Conservation (phyloP, 805 yeast species). For the Lachancea mirantina region DNA sequence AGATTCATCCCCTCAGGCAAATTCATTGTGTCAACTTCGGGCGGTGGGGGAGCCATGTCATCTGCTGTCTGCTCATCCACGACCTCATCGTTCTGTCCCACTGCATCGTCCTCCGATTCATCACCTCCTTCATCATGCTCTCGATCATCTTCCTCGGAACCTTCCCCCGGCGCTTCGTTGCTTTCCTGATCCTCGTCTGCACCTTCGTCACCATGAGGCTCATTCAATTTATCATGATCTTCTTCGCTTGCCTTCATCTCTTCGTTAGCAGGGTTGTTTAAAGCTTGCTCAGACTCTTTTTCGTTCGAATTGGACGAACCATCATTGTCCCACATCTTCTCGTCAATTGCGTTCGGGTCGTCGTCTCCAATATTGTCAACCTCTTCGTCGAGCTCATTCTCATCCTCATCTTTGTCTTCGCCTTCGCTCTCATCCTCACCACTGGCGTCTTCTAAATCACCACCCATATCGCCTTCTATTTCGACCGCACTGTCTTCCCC, state of each 20-base stretch:
- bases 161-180: constrained; percentile 29
- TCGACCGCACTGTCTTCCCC: constrained; percentile 85
- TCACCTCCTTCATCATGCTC: constrained; percentile 48
- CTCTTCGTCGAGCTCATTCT: constrained; percentile 79
- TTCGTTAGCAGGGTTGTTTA: constrained; percentile 47
- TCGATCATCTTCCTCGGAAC: constrained; percentile 38
- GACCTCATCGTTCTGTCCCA: constrained; percentile 76
- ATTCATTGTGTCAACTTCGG: constrained; percentile 81
- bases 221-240: constrained; percentile 29
- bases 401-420: constrained; percentile 47
- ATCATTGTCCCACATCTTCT: constrained; percentile 97
- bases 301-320: constrained; percentile 70
- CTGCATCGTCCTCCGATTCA: constrained; percentile 64
- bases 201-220: constrained; percentile 30
- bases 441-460: constrained; percentile 74
- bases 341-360: constrained; percentile 93
- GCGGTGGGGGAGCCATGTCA: constrained; percentile 63
- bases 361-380: constrained; percentile 81
- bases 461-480: constrained; percentile 96
- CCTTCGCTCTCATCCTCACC: constrained; percentile 53
- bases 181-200: constrained; percentile 34
- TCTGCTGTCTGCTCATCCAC: constrained; percentile 58
- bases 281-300: constrained; percentile 68
- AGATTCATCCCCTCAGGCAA: constrained; percentile 88
- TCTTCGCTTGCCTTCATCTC: constrained; percentile 37